A percentile compares a stretch with the other conserved stretches of the same genome.
These are phyloP conservation scores for Pharnaceum exiguum DNA, from an alignment of 148 eudicot genomes.

Conservation along the genomic window DNA sequence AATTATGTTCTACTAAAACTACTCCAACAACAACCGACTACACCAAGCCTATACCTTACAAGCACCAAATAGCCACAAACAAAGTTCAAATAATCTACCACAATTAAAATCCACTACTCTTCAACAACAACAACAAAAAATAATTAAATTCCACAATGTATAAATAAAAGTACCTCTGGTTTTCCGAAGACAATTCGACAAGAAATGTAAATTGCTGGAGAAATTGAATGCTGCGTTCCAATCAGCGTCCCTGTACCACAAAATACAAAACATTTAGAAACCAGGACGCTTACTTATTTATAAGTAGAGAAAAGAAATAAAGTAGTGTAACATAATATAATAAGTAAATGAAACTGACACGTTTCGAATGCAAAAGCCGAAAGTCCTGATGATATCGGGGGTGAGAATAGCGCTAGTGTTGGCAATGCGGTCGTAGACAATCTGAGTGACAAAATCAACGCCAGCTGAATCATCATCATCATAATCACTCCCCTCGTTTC, in stretches of 20 bases:
- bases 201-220: constrained; percentile 41
- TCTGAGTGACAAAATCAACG: constrained; percentile 28
- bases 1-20: no score
- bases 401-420: constrained; percentile 26
- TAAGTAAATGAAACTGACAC: constrained; percentile 29
- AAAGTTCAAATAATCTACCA: neutral
- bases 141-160: neutral
- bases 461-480: constrained; percentile 11
- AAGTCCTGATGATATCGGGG: constrained; percentile 21
- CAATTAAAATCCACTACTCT: neutral
- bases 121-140: no score
- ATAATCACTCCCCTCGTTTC: neutral
- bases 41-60: no score
- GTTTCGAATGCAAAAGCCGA: constrained; percentile 47
- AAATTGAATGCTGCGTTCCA: constrained; percentile 68
- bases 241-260: constrained; percentile 48
- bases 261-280: neutral
- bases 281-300: neutral
- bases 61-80: neutral
- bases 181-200: constrained; percentile 35
- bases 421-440: constrained; percentile 27
- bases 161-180: constrained; percentile 42
- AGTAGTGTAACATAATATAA: neutral
- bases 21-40: no score
- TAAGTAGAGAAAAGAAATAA: neutral